Percentiles rank a stretch among this genome's conserved stretches.
These are phyloP conservation scores for Suillus paluster DNA, from an alignment of 768 basidiomycete species.

Conservation along the genomic window DNA sequence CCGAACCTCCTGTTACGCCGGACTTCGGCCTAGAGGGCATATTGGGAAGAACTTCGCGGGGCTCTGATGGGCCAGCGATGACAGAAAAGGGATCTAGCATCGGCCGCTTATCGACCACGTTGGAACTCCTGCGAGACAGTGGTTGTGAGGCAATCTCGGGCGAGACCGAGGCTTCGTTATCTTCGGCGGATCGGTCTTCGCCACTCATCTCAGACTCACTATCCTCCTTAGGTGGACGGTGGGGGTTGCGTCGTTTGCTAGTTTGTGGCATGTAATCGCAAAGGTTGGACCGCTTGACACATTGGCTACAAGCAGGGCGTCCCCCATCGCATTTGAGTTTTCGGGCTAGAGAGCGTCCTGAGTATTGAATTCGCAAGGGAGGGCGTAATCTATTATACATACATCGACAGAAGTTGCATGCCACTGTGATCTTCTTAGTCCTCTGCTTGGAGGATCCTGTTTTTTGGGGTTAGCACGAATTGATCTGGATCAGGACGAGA, in stretches of 20 bases:
- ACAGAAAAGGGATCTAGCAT: slow-evolving; percentile 34
- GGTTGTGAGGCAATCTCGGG: slow-evolving; percentile 45
- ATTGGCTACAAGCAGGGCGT: slow-evolving; percentile 82
- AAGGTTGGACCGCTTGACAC: slow-evolving; percentile 73
- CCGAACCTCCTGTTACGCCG: slow-evolving; percentile 22
- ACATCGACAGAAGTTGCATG: slow-evolving; percentile 93
- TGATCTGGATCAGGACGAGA: slow-evolving; percentile 12
- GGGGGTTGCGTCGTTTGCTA: slow-evolving; percentile 72
- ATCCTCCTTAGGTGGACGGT: slow-evolving; percentile 65
- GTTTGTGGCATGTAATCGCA: slow-evolving; percentile 81
- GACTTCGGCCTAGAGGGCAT: slow-evolving; percentile 43
- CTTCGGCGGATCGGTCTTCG: slow-evolving; percentile 59
- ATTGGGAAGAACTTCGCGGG: slow-evolving; percentile 46
- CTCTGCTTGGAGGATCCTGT: slow-evolving; percentile 66
- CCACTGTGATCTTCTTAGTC: slow-evolving; percentile 86
- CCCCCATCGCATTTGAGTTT: slow-evolving; percentile 91
- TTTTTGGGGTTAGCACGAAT: slow-evolving; percentile 20
- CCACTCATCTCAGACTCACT: slow-evolving; percentile 64
- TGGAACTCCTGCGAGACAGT: slow-evolving; percentile 40
- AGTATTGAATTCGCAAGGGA: slow-evolving; percentile 21
- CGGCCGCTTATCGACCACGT: slow-evolving; percentile 38
- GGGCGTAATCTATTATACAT: slow-evolving; percentile 42
- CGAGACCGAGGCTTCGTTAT: slow-evolving; percentile 58
- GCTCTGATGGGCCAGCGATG: slow-evolving; percentile 43
- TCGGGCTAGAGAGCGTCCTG: slow-evolving; percentile 55